A percentile compares a stretch with the other conserved stretches of the same genome.
Evolutionary conservation across 2,329 filamentous ascomycete species (phyloP).

Genomic region (Aspergillus puulaauensis): DNA sequence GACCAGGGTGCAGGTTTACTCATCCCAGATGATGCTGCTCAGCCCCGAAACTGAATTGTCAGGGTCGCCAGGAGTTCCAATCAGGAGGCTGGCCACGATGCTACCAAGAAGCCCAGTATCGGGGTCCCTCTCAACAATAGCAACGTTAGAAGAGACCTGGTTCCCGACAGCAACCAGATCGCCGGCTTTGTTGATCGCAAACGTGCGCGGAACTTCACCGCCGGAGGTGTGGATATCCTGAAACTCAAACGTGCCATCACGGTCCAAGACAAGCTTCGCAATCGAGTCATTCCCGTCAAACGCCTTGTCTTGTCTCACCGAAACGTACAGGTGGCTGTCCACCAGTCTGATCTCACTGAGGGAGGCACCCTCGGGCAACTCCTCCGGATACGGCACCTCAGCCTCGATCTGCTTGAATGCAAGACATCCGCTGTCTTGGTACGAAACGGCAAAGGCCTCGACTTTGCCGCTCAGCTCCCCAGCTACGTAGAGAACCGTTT

Average conservation of each 20-base stretch:
- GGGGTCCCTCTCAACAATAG: slow-evolving; percentile 61
- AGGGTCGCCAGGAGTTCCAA: slow-evolving; percentile 29
- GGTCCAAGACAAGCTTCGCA: slow-evolving; percentile 34
- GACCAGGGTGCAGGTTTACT: slow-evolving; percentile 16
- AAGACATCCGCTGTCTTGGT: slow-evolving; percentile 28
- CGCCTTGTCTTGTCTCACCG: slow-evolving; percentile 30
- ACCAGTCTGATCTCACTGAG: slow-evolving; percentile 27
- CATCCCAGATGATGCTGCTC: slow-evolving; percentile 38
- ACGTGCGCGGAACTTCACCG: slow-evolving; percentile 66
- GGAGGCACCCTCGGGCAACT: slow-evolving; percentile 28
- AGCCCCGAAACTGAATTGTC: slow-evolving; percentile 27
- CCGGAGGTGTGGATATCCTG: slow-evolving; percentile 62
- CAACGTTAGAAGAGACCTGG: slow-evolving; percentile 61
- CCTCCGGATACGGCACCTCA: slow-evolving; percentile 27
- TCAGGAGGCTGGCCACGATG: slow-evolving; percentile 28
- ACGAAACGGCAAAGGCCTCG: slow-evolving; percentile 45
- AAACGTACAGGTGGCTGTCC: slow-evolving; percentile 29
- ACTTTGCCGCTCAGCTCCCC: slow-evolving; percentile 59
- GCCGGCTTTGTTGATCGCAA: slow-evolving; percentile 65
- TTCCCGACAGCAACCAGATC: slow-evolving; percentile 65
- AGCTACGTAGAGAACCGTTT: slow-evolving; percentile 45
- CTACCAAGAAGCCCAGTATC: slow-evolving; percentile 58
- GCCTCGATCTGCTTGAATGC: slow-evolving; percentile 25
- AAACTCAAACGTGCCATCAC: slow-evolving; percentile 61
- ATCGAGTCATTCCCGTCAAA: slow-evolving; percentile 32